These are phyloP conservation scores for Arabidopsis lyrata DNA, from an alignment of 441 rosid species.

Conservation along the genomic window DNA sequence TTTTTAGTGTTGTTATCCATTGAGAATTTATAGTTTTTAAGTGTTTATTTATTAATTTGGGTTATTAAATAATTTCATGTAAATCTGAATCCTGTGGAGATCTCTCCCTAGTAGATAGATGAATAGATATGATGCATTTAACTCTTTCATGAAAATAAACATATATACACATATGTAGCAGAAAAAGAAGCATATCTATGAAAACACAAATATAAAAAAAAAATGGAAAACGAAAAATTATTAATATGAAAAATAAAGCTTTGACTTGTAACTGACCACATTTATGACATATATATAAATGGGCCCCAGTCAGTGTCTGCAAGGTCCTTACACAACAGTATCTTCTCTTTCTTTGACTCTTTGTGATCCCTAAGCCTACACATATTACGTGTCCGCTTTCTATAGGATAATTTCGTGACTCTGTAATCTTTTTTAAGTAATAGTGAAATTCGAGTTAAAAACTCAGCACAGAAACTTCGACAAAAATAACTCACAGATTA, in stretches of 20 bases:
- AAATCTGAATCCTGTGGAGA: conserved; percentile 19
- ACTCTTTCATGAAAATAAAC: conserved; percentile 36
- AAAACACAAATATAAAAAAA: background rate
- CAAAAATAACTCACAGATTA: conserved; percentile 37
- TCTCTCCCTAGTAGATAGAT: conserved; percentile 14
- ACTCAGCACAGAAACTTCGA: conserved; percentile 37
- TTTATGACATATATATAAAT: conserved; percentile 31
- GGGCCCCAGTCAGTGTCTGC: conserved; percentile 36
- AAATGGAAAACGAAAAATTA: background rate
- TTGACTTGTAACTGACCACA: conserved; percentile 47
- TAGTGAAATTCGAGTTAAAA: conserved; percentile 22
- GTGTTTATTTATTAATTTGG: too few relatives aligned
- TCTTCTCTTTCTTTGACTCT: conserved; percentile 43
- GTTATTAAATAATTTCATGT: background rate
- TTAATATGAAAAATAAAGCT: conserved; percentile 4
- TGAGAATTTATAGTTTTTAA: background rate
- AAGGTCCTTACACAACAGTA: conserved; percentile 37
- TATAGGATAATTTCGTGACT: background rate
- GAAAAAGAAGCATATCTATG: conserved; percentile 23
- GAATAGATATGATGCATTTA: conserved; percentile 32
- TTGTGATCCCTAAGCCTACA: conserved; percentile 37
- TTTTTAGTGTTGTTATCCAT: background rate
- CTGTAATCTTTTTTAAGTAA: conserved; percentile 11
- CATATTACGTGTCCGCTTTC: background rate
- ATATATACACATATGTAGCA: conserved; percentile 38